Base-by-base conservation (phyloP, 1,284 basidiomycete genomes). In the Ganoderma meredithae region DNA sequence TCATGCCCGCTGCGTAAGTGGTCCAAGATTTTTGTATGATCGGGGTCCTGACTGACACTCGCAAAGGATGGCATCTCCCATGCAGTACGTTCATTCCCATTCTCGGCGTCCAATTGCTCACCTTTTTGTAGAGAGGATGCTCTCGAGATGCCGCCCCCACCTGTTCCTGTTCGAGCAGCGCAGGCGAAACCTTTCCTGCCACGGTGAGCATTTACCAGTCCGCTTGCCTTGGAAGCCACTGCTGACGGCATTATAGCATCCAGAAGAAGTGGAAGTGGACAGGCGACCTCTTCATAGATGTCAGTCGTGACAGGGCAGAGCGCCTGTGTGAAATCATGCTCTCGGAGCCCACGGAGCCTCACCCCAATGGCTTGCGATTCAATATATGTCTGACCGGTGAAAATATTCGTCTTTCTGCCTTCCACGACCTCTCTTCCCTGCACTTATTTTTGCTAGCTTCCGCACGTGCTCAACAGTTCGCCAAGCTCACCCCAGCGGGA, bases 391-490 rank as follows among this genome's bases (percentile, higher is more conserved):
- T 85, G 22, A 77, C 81, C 17, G 73, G 79, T 7, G 79, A 86
- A 43, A 81, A 78, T 9, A 71, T 92, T 7, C 76, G 78, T 25
- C 80, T 90, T 22, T 74, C 79, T 31, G 85, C 81, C 63, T 77
- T 90, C 8, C 83, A 89, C 71, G 76, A 84, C 65, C 75, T 83
- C 9, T 72, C 78, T 15, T 85, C 89, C 64, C 70, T 90, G 17
- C 74, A 77, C 39, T 64, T 81, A 4, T 77, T 92, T 25, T 74
- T 88, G 47, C 78, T 78, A 10, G 84, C 85, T 2, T 88, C 86
- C 69, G 81, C 82, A 44, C 80, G 79, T 10, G 78, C 83, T 12
- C 81, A 86, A 39, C 90, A 91, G 69, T 81, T 85, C 70, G 89
- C 84, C 10, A 81, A 75, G 63, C 70, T 86, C n/a, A 78, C 75